A percentile compares a stretch with the other conserved stretches of the same genome.
These are phyloP conservation scores for Paecilomyces dactylethromorphus DNA, from an alignment of 2,329 filamentous ascomycete genomes.

Conservation along the genomic window DNA sequence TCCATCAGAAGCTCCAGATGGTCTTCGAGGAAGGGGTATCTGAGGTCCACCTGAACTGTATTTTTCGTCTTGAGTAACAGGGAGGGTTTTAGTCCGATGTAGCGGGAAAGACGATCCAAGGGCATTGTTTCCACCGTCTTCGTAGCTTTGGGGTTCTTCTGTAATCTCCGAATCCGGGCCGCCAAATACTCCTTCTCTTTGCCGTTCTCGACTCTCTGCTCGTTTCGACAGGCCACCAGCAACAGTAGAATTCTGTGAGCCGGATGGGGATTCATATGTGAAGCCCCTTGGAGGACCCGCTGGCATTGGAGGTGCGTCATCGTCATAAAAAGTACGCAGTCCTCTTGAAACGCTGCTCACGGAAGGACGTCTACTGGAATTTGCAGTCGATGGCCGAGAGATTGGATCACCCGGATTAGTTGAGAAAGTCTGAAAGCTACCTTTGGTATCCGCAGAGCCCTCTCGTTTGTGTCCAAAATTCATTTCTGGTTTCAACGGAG, in stretches of 20 bases:
- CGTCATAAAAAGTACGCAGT: constrained; percentile 21
- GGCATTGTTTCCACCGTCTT: neutral
- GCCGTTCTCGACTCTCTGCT: constrained; percentile 14
- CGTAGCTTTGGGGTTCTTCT: constrained; percentile 5
- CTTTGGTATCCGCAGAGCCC: constrained; percentile 27
- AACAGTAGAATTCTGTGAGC: constrained; percentile 17
- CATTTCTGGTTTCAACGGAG: neutral
- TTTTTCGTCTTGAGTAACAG: constrained; percentile 1
- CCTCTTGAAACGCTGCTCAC: constrained; percentile 21
- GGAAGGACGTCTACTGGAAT: constrained; percentile 24
- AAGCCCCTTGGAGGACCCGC: constrained; percentile 16
- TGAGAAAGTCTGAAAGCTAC: constrained; percentile 36
- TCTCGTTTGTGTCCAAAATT: constrained; percentile 12
- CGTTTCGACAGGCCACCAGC: constrained; percentile 15
- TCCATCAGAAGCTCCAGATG: constrained; percentile 1
- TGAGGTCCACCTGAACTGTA: neutral
- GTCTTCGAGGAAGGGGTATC: neutral
- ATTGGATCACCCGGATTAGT: constrained; percentile 26
- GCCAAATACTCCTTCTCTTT: constrained; percentile 15
- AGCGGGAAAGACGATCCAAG: constrained; percentile 1
- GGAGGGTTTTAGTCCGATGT: constrained; percentile 8
- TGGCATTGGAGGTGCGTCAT: constrained; percentile 26
- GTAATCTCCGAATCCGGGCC: constrained; percentile 25
- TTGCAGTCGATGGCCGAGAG: constrained; percentile 24
- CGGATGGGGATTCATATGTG: constrained; percentile 13